phyloP scores from a whole-genome alignment of 495 filamentous ascomycete genomes.

The Eremomyces bilateralis region DNA sequence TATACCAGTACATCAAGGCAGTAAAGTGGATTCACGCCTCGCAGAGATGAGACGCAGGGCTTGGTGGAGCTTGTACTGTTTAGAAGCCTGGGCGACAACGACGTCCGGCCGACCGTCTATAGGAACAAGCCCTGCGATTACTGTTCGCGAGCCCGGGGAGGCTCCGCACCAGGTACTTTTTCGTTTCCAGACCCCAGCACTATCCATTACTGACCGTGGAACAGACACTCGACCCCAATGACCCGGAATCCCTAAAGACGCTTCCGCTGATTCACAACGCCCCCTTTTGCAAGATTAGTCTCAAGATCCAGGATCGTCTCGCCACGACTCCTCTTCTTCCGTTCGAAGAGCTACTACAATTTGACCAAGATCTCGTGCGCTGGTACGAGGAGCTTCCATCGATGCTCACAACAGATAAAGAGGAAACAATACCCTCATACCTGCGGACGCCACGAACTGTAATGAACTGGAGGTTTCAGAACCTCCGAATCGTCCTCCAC shows the following conservation, averaged over 20 bases:
- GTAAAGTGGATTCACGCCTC: constrained; percentile 15
- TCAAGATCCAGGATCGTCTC: constrained; percentile 53
- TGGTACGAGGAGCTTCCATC: constrained; percentile 56
- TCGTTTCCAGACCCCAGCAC: constrained; percentile 1
- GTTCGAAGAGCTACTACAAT: constrained; percentile 37
- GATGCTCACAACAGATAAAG: constrained; percentile 30
- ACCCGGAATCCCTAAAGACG: constrained; percentile 33
- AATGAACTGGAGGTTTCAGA: constrained; percentile 68
- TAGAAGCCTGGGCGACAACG: constrained; percentile 60
- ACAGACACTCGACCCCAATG: constrained; percentile 11
- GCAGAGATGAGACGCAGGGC: constrained; percentile 45
- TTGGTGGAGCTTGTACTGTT: constrained; percentile 64
- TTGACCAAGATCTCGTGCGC: constrained; percentile 44
- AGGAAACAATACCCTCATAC: constrained; percentile 46
- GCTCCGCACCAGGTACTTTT: too few species aligned
- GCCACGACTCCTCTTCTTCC: constrained; percentile 44
- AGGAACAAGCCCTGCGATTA: constrained; percentile 53
- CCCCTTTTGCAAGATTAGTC: constrained; percentile 60
- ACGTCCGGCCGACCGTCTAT: constrained; percentile 60
- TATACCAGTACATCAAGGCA: background rate
- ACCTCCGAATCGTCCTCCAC: constrained; percentile 60
- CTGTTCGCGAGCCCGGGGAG: constrained; percentile 21
- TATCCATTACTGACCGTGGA: constrained; percentile 1
- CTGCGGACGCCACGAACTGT: constrained; percentile 47
- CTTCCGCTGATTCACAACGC: constrained; percentile 57